A percentile compares a stretch with the other conserved stretches of the same genome.
Evolutionary conservation across 805 yeast genomes (phyloP).

Genomic region (Metschnikowia corniflorae): DNA sequence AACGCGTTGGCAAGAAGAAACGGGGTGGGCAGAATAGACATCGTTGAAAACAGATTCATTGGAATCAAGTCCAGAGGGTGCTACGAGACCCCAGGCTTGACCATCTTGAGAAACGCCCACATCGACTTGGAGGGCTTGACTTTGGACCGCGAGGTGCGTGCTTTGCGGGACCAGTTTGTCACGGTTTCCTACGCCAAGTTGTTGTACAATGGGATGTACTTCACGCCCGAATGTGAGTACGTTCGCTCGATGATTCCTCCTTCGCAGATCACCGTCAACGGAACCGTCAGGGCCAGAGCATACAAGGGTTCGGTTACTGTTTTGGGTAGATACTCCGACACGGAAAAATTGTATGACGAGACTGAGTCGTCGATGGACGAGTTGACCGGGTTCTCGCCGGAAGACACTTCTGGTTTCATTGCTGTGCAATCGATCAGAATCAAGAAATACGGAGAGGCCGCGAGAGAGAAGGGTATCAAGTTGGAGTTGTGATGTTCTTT

Average conservation of each 20-base stretch:
- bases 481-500: conserved; percentile 49
- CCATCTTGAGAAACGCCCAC: conserved; percentile 89
- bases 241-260: conserved; percentile 91
- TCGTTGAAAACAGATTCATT: conserved; percentile 97
- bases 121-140: conserved; percentile 96
- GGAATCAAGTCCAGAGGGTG: conserved; percentile 99
- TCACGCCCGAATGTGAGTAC: conserved; percentile 97
- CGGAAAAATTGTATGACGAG: conserved; percentile 96
- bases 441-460: conserved; percentile 96
- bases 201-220: conserved; percentile 95
- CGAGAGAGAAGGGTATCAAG: conserved; percentile 68
- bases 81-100: conserved; percentile 98
- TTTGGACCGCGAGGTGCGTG: conserved; percentile 95
- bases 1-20: conserved; percentile 96
- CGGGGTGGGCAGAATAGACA: conserved; percentile 99
- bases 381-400: conserved; percentile 95
- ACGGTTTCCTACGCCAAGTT: conserved; percentile 87
- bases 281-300: conserved; percentile 88
- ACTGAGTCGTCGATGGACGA: conserved; percentile 99
- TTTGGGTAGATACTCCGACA: conserved; percentile 90
- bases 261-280: conserved; percentile 92
- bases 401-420: conserved; percentile 95
- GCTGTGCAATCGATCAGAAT: conserved; percentile 97
- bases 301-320: conserved; percentile 86
- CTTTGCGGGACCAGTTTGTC: conserved; percentile 93